phyloP scores from a whole-genome alignment of 2,329 filamentous ascomycete species.

The Onygenales sp. region DNA sequence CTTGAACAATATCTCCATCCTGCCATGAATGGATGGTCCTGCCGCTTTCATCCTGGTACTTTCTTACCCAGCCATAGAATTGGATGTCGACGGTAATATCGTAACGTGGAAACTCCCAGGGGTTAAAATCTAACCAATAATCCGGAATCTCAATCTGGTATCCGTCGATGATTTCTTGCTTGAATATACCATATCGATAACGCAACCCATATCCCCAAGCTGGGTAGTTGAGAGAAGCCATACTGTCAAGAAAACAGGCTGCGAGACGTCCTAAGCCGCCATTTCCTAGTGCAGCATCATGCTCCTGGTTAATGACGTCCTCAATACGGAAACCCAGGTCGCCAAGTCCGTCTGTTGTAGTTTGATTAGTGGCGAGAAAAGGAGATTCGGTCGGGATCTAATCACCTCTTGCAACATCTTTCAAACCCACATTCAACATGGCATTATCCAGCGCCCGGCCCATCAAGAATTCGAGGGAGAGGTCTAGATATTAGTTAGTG shows the following conservation, averaged over 20 bases:
- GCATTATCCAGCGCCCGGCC: conserved; percentile 94
- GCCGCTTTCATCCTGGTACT: conserved; percentile 63
- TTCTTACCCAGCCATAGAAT: conserved; percentile 82
- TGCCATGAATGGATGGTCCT: conserved; percentile 74
- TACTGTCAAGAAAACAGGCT: conserved; percentile 92
- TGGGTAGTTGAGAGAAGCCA: conserved; percentile 88
- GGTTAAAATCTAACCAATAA: conserved; percentile 99
- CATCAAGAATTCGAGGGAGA: conserved; percentile 97
- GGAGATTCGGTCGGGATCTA: neutral
- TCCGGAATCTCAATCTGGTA: conserved; percentile 98
- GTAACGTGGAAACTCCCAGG: conserved; percentile 95
- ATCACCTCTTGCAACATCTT: conserved; percentile 71
- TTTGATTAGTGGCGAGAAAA: conserved; percentile 5
- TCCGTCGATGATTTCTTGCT: conserved; percentile 96
- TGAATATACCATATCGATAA: conserved; percentile 97
- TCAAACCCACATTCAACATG: conserved; percentile 90
- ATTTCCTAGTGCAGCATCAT: conserved; percentile 92
- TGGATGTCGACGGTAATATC: conserved; percentile 95
- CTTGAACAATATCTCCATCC: conserved; percentile 83
- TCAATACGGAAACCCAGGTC: conserved; percentile 96
- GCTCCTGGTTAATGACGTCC: conserved; percentile 87
- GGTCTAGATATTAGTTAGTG: conserved; percentile 41
- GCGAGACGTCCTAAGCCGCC: conserved; percentile 90
- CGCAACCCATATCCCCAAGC: conserved; percentile 96
- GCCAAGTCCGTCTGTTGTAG: conserved; percentile 57